Evolutionary conservation across 306 rosid genomes (phyloP).

Genomic region (Prosopis cineraria): DNA sequence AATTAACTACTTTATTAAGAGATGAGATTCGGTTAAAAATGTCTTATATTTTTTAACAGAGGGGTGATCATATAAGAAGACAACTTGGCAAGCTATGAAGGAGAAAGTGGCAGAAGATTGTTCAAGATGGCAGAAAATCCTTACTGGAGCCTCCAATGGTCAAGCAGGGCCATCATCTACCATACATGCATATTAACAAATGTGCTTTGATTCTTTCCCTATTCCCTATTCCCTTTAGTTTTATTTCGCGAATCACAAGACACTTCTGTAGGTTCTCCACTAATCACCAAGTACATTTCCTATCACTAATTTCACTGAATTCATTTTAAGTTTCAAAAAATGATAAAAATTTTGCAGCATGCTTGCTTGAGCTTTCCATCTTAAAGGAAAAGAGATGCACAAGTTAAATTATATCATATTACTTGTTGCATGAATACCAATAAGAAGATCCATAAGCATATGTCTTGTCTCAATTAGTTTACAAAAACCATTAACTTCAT

Average conservation of each 20-base stretch:
- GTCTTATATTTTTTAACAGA: too few species aligned
- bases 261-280: not conserved
- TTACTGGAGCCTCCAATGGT: too few species aligned
- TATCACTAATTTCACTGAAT: conserved; percentile 16
- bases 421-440: conserved; percentile 21
- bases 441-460: conserved; percentile 14
- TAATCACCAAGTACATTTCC: conserved; percentile 18
- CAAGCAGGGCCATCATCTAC: conserved; percentile 7
- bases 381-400: conserved; percentile 2
- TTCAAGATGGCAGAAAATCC: too few species aligned
- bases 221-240: not conserved
- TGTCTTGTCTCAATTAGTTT: conserved; percentile 2
- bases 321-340: not conserved
- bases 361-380: conserved; percentile 24
- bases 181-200: not conserved
- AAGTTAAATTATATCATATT: not conserved
- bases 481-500: conserved; percentile 6
- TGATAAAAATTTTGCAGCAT: not conserved
- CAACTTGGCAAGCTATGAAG: too few species aligned
- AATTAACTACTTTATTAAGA: too few species aligned
- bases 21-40: too few species aligned
- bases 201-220: not conserved
- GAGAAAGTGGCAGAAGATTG: too few species aligned
- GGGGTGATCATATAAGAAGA: too few species aligned
- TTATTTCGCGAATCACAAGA: not conserved